These are phyloP conservation scores for Phaffomyces thermotolerans DNA, from an alignment of 805 yeast species.

Conservation along the genomic window DNA sequence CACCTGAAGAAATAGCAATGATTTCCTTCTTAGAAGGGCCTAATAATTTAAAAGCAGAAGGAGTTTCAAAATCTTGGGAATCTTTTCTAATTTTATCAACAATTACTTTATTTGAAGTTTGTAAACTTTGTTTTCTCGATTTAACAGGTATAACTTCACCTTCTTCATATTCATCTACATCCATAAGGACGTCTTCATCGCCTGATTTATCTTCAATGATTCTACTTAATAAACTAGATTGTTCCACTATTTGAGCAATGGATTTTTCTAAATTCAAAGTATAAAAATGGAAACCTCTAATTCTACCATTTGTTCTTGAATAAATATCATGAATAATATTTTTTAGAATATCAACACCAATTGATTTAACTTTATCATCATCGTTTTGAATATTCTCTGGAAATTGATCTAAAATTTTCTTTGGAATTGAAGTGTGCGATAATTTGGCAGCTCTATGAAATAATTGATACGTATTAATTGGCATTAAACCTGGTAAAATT, in stretches of 20 bases:
- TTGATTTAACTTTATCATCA: slow-evolving; percentile 69
- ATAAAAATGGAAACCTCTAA: slow-evolving; percentile 88
- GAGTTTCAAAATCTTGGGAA: slow-evolving; percentile 20
- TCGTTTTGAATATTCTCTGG: slow-evolving; percentile 54
- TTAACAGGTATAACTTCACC: slow-evolving; percentile 2
- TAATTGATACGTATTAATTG: slow-evolving; percentile 75
- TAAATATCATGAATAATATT: slow-evolving; percentile 56
- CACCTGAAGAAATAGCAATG: slow-evolving; percentile 75
- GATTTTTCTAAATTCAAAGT: slow-evolving; percentile 90
- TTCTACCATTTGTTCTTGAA: slow-evolving; percentile 43
- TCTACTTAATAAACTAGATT: slow-evolving; percentile 45
- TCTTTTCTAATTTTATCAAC: slow-evolving; percentile 25
- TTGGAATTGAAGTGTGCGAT: slow-evolving; percentile 81
- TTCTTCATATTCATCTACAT: slow-evolving; percentile 15
- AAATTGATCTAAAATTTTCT: slow-evolving; percentile 41
- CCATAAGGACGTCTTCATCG: slow-evolving; percentile 28
- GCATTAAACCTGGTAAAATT: slow-evolving; percentile 85
- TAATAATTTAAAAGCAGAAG: slow-evolving; percentile 17
- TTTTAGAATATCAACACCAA: slow-evolving; percentile 71
- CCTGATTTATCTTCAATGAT: slow-evolving; percentile 39
- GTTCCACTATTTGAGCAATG: slow-evolving; percentile 73
- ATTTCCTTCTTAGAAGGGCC: slow-evolving; percentile 46
- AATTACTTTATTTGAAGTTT: slow-evolving; percentile 36
- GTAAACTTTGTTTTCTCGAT: slow-evolving; percentile 14
- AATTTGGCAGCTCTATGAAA: slow-evolving; percentile 85